Percentiles rank a stretch among this genome's conserved stretches.
These are phyloP conservation scores for Scheffersomyces illinoinensis DNA, from an alignment of 1,139 yeast species.

Conservation along the genomic window DNA sequence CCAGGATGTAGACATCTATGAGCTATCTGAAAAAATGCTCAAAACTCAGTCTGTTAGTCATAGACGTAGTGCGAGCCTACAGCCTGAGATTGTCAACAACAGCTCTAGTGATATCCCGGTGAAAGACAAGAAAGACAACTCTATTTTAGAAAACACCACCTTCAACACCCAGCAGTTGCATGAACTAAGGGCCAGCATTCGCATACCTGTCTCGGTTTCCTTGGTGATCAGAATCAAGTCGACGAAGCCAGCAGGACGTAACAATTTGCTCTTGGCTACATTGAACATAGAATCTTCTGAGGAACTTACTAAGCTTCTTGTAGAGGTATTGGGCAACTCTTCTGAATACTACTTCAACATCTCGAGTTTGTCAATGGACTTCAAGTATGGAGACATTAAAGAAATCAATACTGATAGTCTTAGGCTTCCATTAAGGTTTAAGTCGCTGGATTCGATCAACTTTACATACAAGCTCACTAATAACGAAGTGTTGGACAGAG, in stretches of 20 bases:
- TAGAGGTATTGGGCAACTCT: conserved; percentile 1
- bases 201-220: conserved; percentile 47
- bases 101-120: neutral
- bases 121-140: neutral
- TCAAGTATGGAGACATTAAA: conserved; percentile 34
- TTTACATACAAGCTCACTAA: conserved; percentile 47
- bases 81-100: conserved; percentile 1
- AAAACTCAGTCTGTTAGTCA: neutral
- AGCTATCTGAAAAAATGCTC: neutral
- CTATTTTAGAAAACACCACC: neutral
- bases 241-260: conserved; percentile 57
- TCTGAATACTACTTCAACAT: conserved; percentile 35
- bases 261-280: conserved; percentile 52
- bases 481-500: conserved; percentile 27
- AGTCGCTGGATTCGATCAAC: conserved; percentile 33
- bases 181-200: conserved; percentile 13
- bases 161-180: neutral
- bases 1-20: neutral
- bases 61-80: conserved; percentile 5
- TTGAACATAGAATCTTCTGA: conserved; percentile 58
- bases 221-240: conserved; percentile 58
- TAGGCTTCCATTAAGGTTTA: conserved; percentile 33
- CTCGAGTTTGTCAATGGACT: conserved; percentile 42
- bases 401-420: conserved; percentile 24
- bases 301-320: conserved; percentile 28